Evolutionary conservation across 2,329 filamentous ascomycete genomes (phyloP).

Genomic region (Colletotrichum camelliae): DNA sequence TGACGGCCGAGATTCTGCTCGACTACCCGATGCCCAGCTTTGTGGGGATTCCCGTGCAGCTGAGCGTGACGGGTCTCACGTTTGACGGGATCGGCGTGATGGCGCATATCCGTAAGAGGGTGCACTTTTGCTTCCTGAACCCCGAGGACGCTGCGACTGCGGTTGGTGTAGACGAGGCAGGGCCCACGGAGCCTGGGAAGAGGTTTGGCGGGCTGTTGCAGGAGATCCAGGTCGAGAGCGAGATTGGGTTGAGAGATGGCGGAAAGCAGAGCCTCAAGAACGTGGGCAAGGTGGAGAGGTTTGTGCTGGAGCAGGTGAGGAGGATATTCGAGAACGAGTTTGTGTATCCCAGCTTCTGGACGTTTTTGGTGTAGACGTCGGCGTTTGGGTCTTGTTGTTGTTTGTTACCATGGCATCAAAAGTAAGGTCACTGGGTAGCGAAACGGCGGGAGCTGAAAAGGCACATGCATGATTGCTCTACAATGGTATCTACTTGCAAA

Average conservation of each 20-base stretch:
- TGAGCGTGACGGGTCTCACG: constrained; percentile 92
- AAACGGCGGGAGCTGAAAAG: not conserved
- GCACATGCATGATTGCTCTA: not conserved
- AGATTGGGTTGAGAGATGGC: constrained; percentile 91
- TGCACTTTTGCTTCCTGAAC: constrained; percentile 94
- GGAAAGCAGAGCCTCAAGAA: constrained; percentile 97
- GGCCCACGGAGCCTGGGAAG: constrained; percentile 24
- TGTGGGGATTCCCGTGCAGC: constrained; percentile 89
- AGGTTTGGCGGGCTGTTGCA: constrained; percentile 79
- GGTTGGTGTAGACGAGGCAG: constrained; percentile 56
- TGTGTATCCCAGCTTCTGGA: constrained; percentile 98
- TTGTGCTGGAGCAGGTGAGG: constrained; percentile 94
- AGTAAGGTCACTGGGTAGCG: not conserved
- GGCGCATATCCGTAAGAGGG: constrained; percentile 85
- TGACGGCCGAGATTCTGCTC: constrained; percentile 93
- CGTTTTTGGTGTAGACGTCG: constrained; percentile 71
- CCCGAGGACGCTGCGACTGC: constrained; percentile 87
- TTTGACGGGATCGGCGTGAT: constrained; percentile 95
- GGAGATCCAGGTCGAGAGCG: constrained; percentile 95
- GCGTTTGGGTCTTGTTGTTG: not conserved
- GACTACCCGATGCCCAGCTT: constrained; percentile 99
- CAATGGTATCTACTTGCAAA: constrained; percentile 4
- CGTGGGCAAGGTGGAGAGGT: constrained; percentile 97
- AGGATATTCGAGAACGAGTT: constrained; percentile 99
- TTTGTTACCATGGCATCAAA: not conserved